Base-by-base conservation (phyloP, 257 asterid species). In the Solanum sitiens region DNA sequence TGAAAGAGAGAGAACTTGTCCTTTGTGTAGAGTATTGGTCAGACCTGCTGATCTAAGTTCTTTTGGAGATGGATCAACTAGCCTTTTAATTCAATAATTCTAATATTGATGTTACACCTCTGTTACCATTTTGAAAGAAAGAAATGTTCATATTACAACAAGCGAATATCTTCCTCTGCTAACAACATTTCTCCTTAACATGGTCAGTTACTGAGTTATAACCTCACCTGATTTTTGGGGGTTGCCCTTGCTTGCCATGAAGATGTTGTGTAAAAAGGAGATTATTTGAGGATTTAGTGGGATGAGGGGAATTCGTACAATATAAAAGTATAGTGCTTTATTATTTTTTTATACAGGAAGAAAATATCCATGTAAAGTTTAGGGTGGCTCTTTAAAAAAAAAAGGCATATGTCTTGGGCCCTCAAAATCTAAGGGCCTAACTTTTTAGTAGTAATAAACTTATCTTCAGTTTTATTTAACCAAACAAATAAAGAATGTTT, bases 1-100 rank as follows among this genome's bases (percentile, higher is more conserved):
- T 87, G 98, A 95, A 89, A 87, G 95, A 91, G 98, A 95, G 87
- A 91, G 97, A 91, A 94, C 96, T 42, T 95, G 98, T 90, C 98
- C 98, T 44, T 87, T 95, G 75, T 95, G 97, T 90, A 91, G 98
- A 91, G 98, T 95, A 39, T 87, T 94, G 87, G 98, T 95, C 89
- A 93, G 95, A 89, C 93, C 96, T 84, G 95, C n/a, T n/a, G n/a
- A n/a, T n/a, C n/a, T n/a, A n/a, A n/a, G n/a, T n/a, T n/a, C n/a
- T n/a, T 95, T 89, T 76, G 95, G 98, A 53, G 98, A 95, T 68
- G 98, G 98, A 79, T 95, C 98, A 59, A 94, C 98, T 12, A 89
- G 93, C 87, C 94, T 94, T 76, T 88, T 90, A 88, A 89, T 94
- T 91, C 95, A 94, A 91, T 87, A 94, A 71, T 94, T 92, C 87